Base-by-base conservation (phyloP, 805 yeast species). In the Yamadazyma sp. region DNA sequence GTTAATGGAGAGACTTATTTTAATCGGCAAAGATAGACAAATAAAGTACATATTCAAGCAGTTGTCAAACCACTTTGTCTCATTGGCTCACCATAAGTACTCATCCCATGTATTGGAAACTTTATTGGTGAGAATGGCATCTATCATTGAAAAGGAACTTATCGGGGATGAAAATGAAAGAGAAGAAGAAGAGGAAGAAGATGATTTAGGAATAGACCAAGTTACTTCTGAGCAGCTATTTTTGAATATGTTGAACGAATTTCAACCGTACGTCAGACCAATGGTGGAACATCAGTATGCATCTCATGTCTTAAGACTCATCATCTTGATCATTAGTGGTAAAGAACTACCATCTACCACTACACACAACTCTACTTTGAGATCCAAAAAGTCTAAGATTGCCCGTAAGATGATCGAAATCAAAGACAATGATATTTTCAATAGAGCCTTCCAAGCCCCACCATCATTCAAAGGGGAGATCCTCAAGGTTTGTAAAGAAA, bases 51-150 rank as follows among this genome's bases (percentile, higher is more conserved):
- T 90, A 0, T 84, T 82, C 59, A 73, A 71, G 42, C 77, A 81
- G 1, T 84, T 89, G 53, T 70, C 70, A 28, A 87, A 84, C n/a
- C 84, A 84, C 47, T 83, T 86, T 49, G 77, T 74, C n/a, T 77
- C 82, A 14, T 69, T 90, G 47, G 76, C 93, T 3, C 80, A 80
- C 49, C 97, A 93, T 53, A 89, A 90, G 57, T 91, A 88, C 55
- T 80, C 96, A 1, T 90, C 97, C 1, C 99, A 93, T 60, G 95
- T 95, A 44, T 68, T 89, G 37, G 98, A 91, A 59, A 86, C 98
- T 0, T 68, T 89, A 24, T 60, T 91, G 19, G 84, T 84, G 20
- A 71, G 91, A 57, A 60, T 78, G 37, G 91, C 96, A 3, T 78
- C 85, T 1, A 57, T 84, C 38, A 71, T 85, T 10, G 95, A 86